Conservation (phyloP, 805 yeast species). For the Hagleromyces aurorensis region DNA sequence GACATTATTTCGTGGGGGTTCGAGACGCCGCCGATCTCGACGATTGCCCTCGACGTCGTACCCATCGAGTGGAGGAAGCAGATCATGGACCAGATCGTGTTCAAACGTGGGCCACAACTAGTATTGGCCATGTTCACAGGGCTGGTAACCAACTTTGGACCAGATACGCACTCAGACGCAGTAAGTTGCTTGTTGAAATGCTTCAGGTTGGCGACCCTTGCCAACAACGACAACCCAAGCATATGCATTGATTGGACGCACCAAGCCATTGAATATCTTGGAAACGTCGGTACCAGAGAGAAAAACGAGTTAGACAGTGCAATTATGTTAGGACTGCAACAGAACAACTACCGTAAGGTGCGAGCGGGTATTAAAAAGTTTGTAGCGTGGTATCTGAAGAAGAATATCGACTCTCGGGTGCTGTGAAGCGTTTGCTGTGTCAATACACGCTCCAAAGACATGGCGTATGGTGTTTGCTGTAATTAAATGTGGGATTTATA, state of each 20-base stretch:
- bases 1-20: constrained; percentile 85
- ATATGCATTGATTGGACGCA: constrained; percentile 50
- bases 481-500: not conserved
- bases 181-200: constrained; percentile 64
- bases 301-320: constrained; percentile 51
- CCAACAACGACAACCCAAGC: constrained; percentile 33
- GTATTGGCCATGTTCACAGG: constrained; percentile 52
- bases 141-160: constrained; percentile 60
- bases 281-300: constrained; percentile 61
- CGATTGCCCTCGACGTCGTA: constrained; percentile 42
- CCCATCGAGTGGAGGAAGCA: constrained; percentile 47
- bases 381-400: constrained; percentile 73
- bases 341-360: constrained; percentile 65
- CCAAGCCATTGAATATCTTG: constrained; percentile 44
- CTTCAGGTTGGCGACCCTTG: constrained; percentile 45
- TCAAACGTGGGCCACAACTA: constrained; percentile 48
- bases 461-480: not conserved
- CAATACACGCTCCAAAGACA: not conserved
- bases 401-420: constrained; percentile 48
- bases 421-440: constrained; percentile 6
- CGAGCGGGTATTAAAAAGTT: constrained; percentile 69
- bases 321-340: constrained; percentile 50
- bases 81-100: constrained; percentile 39
- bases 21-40: constrained; percentile 69
- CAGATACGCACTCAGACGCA: constrained; percentile 64